Evolutionary conservation across 1,284 basidiomycete species (phyloP).

Genomic region (Cutaneotrichosporon sp.): DNA sequence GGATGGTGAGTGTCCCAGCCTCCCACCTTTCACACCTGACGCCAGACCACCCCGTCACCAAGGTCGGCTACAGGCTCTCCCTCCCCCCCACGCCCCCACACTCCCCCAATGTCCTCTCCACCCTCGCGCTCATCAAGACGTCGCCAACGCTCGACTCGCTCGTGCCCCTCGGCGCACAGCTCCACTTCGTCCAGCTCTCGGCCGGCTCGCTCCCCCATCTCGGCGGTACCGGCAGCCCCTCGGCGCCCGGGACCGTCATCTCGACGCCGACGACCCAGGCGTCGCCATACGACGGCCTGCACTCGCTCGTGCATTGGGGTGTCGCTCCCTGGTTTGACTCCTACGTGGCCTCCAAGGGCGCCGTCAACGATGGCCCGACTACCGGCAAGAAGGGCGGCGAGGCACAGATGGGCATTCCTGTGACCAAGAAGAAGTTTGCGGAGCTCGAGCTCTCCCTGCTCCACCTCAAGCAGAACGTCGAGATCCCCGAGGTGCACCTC

Average conservation of each 20-base stretch:
- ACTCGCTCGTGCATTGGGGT: constrained; percentile 93
- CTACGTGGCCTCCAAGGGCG: constrained; percentile 65
- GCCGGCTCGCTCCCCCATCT: constrained; percentile 32
- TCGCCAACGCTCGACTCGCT: constrained; percentile 77
- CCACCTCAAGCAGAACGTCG: constrained; percentile 97
- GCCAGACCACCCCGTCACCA: constrained; percentile 33
- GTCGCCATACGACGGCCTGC: constrained; percentile 90
- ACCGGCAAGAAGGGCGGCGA: constrained; percentile 77
- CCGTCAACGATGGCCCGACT: constrained; percentile 58
- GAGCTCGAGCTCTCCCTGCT: constrained; percentile 95
- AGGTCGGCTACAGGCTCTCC: constrained; percentile 45
- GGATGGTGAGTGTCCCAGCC: constrained; percentile 30
- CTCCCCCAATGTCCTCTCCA: constrained; percentile 75
- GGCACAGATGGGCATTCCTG: constrained; percentile 89
- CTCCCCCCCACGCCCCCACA: constrained; percentile 56
- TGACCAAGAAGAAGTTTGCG: constrained; percentile 99
- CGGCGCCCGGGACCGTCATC: constrained; percentile 40
- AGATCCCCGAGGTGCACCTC: constrained; percentile 95
- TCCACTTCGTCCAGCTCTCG: constrained; percentile 87
- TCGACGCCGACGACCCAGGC: constrained; percentile 49
- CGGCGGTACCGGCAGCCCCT: constrained; percentile 32
- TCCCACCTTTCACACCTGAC: background rate
- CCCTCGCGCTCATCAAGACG: constrained; percentile 93
- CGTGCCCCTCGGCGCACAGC: constrained; percentile 75
- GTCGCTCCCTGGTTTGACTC: constrained; percentile 99